Evolutionary conservation across 1,139 yeast genomes (phyloP).

Genomic region (Komagataea norvegica): DNA sequence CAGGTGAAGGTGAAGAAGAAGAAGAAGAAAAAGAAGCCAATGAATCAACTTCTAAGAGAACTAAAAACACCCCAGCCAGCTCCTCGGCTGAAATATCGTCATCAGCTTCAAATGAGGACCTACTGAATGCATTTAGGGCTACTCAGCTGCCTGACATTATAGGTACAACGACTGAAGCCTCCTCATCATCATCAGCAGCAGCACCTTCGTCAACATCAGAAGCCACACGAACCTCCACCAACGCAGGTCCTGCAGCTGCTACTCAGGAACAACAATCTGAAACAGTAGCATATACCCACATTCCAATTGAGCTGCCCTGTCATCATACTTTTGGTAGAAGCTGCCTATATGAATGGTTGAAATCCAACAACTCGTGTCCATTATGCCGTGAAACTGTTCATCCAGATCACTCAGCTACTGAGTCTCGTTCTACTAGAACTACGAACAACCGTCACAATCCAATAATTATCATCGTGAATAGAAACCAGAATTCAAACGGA

Average conservation of each 20-base stretch:
- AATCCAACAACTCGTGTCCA: conserved; percentile 68
- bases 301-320: conserved; percentile 74
- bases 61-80: conserved; percentile 1
- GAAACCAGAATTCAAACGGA: conserved; percentile 7
- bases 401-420: conserved; percentile 19
- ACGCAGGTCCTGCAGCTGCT: background rate
- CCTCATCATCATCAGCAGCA: background rate
- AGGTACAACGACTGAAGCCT: background rate
- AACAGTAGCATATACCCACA: conserved; percentile 41
- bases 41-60: conserved; percentile 11
- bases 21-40: conserved; percentile 18
- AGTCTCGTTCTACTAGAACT: background rate
- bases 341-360: conserved; percentile 75
- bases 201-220: background rate
- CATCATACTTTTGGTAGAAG: conserved; percentile 71
- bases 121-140: conserved; percentile 8
- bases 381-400: conserved; percentile 63
- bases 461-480: conserved; percentile 23
- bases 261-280: background rate
- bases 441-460: conserved; percentile 19
- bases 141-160: conserved; percentile 7
- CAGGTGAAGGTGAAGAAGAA: conserved; percentile 24
- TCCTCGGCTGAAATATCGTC: background rate
- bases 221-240: background rate
- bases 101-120: conserved; percentile 6